These are phyloP conservation scores for Rhodamnia rubescens DNA, from an alignment of 345 rosid genomes.

Conservation along the genomic window DNA sequence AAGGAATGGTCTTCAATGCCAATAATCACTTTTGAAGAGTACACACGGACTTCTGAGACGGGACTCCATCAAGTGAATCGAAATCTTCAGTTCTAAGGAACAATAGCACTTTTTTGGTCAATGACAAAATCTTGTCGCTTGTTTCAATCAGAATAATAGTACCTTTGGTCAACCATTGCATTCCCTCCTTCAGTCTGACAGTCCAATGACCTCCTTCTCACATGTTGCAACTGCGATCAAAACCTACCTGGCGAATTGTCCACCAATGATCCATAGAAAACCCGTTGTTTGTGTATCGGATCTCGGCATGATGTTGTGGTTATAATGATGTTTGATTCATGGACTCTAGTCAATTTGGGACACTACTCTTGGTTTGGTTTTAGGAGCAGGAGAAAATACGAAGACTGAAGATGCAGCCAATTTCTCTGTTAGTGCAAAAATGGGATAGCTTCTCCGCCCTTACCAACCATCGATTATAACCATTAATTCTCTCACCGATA, in stretches of 20 bases:
- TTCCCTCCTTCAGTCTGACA: background rate
- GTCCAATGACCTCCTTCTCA: background rate
- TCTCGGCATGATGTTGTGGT: no score
- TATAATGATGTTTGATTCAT: no score
- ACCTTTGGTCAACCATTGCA: background rate
- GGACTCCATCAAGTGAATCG: background rate
- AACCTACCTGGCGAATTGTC: background rate
- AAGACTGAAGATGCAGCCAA: no score
- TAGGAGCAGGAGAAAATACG: no score
- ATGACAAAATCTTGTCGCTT: background rate
- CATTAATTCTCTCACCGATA: no score
- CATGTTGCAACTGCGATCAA: background rate
- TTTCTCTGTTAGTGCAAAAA: no score
- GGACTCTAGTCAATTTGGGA: no score
- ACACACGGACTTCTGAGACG: background rate
- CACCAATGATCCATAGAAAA: no score
- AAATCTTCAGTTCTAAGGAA: background rate
- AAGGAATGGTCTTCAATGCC: background rate
- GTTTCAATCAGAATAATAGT: background rate
- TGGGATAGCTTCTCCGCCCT: no score
- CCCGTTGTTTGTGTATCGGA: no score
- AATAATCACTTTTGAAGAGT: background rate
- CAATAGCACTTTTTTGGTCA: background rate
- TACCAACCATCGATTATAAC: no score
- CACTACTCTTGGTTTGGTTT: no score